These are phyloP conservation scores for Kluyveromyces nonfermentans DNA, from an alignment of 805 yeast genomes.

Conservation along the genomic window DNA sequence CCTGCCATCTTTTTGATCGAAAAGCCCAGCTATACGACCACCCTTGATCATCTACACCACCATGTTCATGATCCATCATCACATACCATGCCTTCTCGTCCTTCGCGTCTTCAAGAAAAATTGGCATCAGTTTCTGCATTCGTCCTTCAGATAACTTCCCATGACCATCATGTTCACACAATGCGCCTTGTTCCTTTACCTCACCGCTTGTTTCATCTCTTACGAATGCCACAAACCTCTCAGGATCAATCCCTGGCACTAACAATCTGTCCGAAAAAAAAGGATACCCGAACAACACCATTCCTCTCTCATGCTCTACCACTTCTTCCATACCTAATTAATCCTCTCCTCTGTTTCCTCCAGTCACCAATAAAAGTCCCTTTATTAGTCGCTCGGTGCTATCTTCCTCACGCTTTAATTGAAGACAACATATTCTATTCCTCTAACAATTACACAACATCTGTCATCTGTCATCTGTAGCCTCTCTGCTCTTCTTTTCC, in stretches of 20 bases:
- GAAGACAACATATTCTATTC: neutral
- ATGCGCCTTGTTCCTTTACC: slow-evolving; percentile 4
- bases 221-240: slow-evolving; percentile 23
- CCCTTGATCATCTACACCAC: slow-evolving; percentile 76
- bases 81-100: slow-evolving; percentile 56
- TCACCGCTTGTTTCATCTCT: slow-evolving; percentile 12
- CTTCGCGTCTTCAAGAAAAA: slow-evolving; percentile 2
- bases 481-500: no score
- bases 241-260: slow-evolving; percentile 42
- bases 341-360: slow-evolving; percentile 4
- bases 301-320: slow-evolving; percentile 48
- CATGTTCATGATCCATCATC: slow-evolving; percentile 41
- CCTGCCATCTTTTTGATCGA: slow-evolving; percentile 49
- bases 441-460: neutral
- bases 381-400: no score
- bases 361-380: neutral
- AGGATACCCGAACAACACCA: slow-evolving; percentile 43
- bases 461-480: no score
- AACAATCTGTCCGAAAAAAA: slow-evolving; percentile 38
- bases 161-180: neutral
- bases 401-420: neutral
- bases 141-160: neutral
- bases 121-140: slow-evolving; percentile 2
- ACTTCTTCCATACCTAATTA: slow-evolving; percentile 32
- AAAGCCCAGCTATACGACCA: slow-evolving; percentile 60